Evolutionary conservation across 306 rosid species (phyloP).

Genomic region (Ceratonia siliqua): DNA sequence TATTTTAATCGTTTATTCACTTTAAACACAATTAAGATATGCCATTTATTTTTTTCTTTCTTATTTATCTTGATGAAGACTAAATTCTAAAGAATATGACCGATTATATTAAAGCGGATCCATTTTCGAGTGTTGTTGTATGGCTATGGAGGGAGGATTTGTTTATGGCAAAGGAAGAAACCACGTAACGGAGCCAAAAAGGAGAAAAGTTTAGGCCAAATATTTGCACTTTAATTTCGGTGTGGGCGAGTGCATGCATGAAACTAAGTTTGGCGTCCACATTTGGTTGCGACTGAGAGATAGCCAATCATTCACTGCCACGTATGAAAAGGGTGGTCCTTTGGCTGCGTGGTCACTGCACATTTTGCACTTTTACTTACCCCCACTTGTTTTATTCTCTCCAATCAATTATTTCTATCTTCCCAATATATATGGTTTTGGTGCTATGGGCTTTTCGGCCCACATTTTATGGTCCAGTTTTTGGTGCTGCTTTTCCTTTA

Average conservation of each 20-base stretch:
- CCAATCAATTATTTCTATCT: conserved; percentile 19
- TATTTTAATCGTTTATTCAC: too few species aligned
- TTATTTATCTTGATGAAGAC: too few species aligned
- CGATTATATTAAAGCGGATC: too few species aligned
- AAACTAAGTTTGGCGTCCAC: conserved; percentile 37
- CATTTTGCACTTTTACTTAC: conserved; percentile 33
- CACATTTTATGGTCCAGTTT: conserved; percentile 16
- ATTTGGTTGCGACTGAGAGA: conserved; percentile 38
- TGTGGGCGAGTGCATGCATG: background rate
- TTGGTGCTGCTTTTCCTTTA: background rate
- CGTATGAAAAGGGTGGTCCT: conserved; percentile 11
- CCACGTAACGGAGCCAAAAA: conserved; percentile 44
- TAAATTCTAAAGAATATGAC: too few species aligned
- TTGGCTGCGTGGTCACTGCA: conserved; percentile 37
- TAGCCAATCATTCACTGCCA: conserved; percentile 35
- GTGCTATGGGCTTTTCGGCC: conserved; percentile 14
- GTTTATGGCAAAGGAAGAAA: conserved; percentile 37
- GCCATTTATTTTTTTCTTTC: too few species aligned
- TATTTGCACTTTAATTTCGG: conserved; percentile 42
- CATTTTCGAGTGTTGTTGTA: background rate
- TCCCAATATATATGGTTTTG: conserved; percentile 21
- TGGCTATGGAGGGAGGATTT: conserved; percentile 21
- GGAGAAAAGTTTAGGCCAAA: conserved; percentile 38
- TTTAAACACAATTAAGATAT: too few species aligned
- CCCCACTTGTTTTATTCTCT: conserved; percentile 37